Evolutionary conservation across 495 filamentous ascomycete species (phyloP).

Genomic region (Talaromyces ruber): DNA sequence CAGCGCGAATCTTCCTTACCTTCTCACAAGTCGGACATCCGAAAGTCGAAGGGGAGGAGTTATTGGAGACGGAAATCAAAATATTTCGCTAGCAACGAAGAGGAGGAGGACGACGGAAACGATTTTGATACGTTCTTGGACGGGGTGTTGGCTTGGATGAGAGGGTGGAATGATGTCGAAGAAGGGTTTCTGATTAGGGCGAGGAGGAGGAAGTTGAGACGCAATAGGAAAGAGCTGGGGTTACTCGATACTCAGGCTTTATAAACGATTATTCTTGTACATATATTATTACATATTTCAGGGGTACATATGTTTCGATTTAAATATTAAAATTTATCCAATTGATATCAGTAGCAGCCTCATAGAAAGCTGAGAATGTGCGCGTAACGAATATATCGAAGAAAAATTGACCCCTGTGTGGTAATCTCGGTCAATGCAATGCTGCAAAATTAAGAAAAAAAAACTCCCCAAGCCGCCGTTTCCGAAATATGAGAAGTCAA

Average conservation of each 20-base stretch:
- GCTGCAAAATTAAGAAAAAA: neutral
- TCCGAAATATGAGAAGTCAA: neutral
- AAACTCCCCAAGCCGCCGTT: neutral
- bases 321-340: neutral
- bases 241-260: neutral
- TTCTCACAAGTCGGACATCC: neutral
- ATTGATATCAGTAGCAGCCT: neutral
- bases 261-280: neutral
- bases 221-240: slow-evolving; percentile 7
- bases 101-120: slow-evolving; percentile 7
- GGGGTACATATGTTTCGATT: neutral
- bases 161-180: slow-evolving; percentile 32
- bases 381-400: neutral
- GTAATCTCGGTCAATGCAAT: neutral
- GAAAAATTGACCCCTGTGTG: neutral
- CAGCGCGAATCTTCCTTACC: slow-evolving; percentile 8
- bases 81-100: neutral
- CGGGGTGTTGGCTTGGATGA: slow-evolving; percentile 32
- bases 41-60: slow-evolving; percentile 8
- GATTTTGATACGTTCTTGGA: slow-evolving; percentile 24
- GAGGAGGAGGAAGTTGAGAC: slow-evolving; percentile 14
- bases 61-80: slow-evolving; percentile 13
- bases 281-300: neutral
- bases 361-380: neutral
- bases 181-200: slow-evolving; percentile 24